These are phyloP conservation scores for Hansenula lynferdii DNA, from an alignment of 1,139 yeast genomes.

Conservation along the genomic window DNA sequence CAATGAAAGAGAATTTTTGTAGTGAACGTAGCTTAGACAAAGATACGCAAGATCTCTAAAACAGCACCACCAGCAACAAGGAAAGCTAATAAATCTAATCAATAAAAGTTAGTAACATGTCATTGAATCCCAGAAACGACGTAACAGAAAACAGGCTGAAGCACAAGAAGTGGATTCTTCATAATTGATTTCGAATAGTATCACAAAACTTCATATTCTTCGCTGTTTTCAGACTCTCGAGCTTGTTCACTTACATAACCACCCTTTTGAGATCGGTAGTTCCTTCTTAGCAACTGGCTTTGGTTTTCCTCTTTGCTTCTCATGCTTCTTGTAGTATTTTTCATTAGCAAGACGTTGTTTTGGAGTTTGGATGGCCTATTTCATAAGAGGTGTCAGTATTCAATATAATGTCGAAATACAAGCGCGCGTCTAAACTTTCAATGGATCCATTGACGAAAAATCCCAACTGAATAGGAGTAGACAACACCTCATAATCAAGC, in stretches of 20 bases:
- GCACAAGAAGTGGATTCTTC: not conserved
- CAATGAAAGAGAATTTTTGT: too few species aligned
- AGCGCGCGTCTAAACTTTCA: too few species aligned
- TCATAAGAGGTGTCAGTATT: not conserved
- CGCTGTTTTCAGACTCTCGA: too few species aligned
- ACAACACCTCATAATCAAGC: too few species aligned
- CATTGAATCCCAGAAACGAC: too few species aligned
- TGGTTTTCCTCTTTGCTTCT: conserved; percentile 59
- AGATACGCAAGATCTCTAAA: conserved; percentile 56
- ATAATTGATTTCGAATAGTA: not conserved
- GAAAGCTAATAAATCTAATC: conserved; percentile 50
- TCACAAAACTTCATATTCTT: not conserved
- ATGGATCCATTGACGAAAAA: too few species aligned
- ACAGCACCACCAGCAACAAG: conserved; percentile 81
- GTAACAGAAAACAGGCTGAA: too few species aligned
- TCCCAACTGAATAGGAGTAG: too few species aligned
- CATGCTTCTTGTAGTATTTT: conserved; percentile 71
- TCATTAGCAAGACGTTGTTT: conserved; percentile 81
- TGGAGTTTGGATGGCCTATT: conserved; percentile 58
- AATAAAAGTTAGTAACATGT: conserved; percentile 12
- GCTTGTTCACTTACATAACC: conserved; percentile 44
- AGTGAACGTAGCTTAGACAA: conserved; percentile 37
- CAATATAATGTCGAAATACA: too few species aligned
- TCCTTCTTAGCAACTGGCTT: conserved; percentile 43
- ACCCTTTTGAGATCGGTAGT: conserved; percentile 48